Base-by-base conservation (phyloP, 805 yeast species). In the Kodamaea neixiangensis region DNA sequence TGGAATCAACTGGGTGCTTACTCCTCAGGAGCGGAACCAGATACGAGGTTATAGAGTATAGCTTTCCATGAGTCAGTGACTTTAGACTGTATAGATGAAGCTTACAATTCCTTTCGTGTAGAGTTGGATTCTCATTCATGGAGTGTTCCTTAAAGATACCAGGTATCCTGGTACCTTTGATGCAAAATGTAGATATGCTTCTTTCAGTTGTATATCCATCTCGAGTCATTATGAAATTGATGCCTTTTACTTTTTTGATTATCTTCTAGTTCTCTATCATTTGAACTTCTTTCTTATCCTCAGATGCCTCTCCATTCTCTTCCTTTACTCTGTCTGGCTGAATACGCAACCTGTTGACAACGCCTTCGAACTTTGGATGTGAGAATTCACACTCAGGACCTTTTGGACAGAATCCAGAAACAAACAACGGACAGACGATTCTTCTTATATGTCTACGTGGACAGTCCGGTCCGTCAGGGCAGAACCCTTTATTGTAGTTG, bases 381-480 rank as follows among this genome's bases (percentile, higher is more conserved):
- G 85, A 81, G 58, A 73, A 78, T 60, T 80, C 88, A 67, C 96
- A 89, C 33, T 80, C 82, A 2, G 83, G 81, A 14, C 59, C 54
- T 47, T 57, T 53, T 37, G 61, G 71, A 63, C 58, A 61, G 65
- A 56, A 60, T 1, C 99, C 99, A 0, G 92, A 83, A 48, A 94
- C 64, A 67, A 82, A 94, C 48, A 85, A 72, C 14, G 87, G 92
- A 69, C 99, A 94, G 50, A 88, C 64, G 6, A 80, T 78, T 59
- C 85, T 85, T 53, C 91, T 75, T 6, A 89, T 79, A 63, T 94
- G 99, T 58, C 96, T 79, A 58, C 83, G 84, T 10, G 81, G 77
- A 68, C 99, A 94, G 19, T 77, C 76, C 7, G 97, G 96, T 0
- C 99, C 99, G 58, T 85, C 87, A 9, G 89, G 87, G 71, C 99